phyloP scores from a whole-genome alignment of 179 eudicot genomes.

The Vitellaria paradoxa region DNA sequence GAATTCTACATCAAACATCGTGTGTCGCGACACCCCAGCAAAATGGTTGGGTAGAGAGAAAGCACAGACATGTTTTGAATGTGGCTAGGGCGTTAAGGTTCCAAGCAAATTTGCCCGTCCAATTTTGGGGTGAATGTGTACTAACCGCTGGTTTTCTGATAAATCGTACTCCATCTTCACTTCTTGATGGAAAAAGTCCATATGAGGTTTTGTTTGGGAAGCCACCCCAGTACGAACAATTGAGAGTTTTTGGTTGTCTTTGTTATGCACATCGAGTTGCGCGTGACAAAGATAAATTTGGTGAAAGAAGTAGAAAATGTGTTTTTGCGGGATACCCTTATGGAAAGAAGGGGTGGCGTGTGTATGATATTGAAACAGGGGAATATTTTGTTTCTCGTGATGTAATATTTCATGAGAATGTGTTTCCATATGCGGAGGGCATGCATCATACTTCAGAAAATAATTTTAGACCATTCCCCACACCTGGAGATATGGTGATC shows the following conservation, averaged over 20 bases:
- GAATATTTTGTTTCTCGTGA: too few relatives aligned
- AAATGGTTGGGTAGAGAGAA: neutral
- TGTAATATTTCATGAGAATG: too few relatives aligned
- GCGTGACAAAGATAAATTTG: too few relatives aligned
- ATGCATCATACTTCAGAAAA: too few relatives aligned
- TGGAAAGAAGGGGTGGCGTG: neutral
- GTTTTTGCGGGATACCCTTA: neutral
- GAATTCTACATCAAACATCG: neutral
- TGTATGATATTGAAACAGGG: neutral
- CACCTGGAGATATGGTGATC: too few relatives aligned
- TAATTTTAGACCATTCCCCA: too few relatives aligned
- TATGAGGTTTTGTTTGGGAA: neutral
- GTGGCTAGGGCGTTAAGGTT: neutral
- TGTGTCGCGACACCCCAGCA: constrained; percentile 1
- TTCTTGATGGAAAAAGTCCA: neutral
- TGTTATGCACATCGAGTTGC: too few relatives aligned
- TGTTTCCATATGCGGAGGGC: too few relatives aligned
- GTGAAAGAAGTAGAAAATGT: too few relatives aligned
- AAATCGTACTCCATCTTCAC: neutral
- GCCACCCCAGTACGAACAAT: too few relatives aligned
- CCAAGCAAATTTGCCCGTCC: neutral
- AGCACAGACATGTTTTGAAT: neutral
- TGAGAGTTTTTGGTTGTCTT: too few relatives aligned
- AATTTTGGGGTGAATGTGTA: neutral
- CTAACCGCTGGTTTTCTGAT: neutral